Conservation (phyloP, 225 moss, liverwort and hornwort species). For the Neckera pumila region DNA sequence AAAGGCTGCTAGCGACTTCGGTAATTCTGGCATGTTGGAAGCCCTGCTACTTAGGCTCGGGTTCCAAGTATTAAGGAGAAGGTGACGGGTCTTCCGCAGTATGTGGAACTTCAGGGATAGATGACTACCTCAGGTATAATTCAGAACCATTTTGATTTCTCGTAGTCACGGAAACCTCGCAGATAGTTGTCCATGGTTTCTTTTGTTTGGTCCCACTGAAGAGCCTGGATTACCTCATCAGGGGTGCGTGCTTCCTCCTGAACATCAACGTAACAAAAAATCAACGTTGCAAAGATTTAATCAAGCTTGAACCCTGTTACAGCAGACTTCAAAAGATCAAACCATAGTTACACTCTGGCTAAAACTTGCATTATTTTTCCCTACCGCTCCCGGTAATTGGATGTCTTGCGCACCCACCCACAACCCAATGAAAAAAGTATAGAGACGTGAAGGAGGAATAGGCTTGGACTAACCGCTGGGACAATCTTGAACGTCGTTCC, state of each 20-base stretch:
- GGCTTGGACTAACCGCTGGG: slow-evolving; percentile 32
- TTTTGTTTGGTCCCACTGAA: slow-evolving; percentile 71
- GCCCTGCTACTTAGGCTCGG: not conserved
- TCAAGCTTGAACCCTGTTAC: not conserved
- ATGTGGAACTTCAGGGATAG: not conserved
- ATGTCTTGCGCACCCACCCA: not conserved
- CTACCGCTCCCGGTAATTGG: not conserved
- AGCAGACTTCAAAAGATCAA: not conserved
- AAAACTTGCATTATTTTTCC: not conserved
- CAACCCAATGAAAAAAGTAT: not conserved
- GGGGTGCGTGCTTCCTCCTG: slow-evolving; percentile 53
- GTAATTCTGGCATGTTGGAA: not conserved
- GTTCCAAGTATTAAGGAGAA: too few species aligned
- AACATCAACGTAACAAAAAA: not conserved
- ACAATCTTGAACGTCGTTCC: slow-evolving; percentile 77
- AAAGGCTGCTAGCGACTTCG: not conserved
- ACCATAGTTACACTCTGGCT: not conserved
- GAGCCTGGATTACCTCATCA: slow-evolving; percentile 54
- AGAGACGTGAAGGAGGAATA: not conserved
- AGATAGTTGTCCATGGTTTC: slow-evolving; percentile 88
- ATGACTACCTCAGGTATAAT: not conserved
- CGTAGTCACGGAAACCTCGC: slow-evolving; percentile 91
- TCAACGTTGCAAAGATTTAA: not conserved
- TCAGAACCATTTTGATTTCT: slow-evolving; percentile 87
- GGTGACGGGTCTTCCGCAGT: not conserved